These are phyloP conservation scores for Penicillium expansum DNA, from an alignment of 2,329 filamentous ascomycete genomes.

Conservation along the genomic window DNA sequence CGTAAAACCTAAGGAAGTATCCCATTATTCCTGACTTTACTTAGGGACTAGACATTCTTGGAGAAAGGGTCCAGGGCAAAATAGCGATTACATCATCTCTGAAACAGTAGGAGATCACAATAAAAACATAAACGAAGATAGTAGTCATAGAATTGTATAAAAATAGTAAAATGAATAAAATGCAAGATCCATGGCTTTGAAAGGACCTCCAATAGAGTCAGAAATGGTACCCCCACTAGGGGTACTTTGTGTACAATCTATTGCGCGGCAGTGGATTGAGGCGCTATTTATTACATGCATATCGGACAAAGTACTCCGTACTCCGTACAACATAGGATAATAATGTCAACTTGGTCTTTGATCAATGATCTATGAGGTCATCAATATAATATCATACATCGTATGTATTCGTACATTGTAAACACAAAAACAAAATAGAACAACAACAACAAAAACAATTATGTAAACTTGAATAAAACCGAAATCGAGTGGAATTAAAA, in stretches of 20 bases:
- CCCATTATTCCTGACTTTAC: background rate
- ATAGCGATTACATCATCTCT: conserved; percentile 13
- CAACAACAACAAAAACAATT: too few species aligned
- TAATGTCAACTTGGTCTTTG: background rate
- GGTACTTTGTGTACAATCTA: background rate
- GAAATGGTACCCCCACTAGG: background rate
- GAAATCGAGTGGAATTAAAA: background rate
- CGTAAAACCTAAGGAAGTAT: background rate
- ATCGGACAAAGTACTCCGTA: background rate
- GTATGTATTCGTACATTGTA: too few species aligned
- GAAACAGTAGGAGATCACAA: background rate
- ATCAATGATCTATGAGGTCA: background rate
- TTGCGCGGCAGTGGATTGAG: background rate
- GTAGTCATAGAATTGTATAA: background rate
- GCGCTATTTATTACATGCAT: background rate
- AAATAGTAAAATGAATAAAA: background rate
- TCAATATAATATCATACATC: background rate
- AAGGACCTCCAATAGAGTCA: background rate
- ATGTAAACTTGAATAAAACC: background rate
- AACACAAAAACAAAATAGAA: too few species aligned
- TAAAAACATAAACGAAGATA: background rate
- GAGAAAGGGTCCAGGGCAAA: background rate
- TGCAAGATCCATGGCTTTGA: background rate
- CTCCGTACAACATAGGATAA: too few species aligned
- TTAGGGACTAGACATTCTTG: background rate